Evolutionary conservation across 2,329 filamentous ascomycete genomes (phyloP), one percentile per base, ranked within the genome.

Genomic region (Fusarium coffeatum): DNA sequence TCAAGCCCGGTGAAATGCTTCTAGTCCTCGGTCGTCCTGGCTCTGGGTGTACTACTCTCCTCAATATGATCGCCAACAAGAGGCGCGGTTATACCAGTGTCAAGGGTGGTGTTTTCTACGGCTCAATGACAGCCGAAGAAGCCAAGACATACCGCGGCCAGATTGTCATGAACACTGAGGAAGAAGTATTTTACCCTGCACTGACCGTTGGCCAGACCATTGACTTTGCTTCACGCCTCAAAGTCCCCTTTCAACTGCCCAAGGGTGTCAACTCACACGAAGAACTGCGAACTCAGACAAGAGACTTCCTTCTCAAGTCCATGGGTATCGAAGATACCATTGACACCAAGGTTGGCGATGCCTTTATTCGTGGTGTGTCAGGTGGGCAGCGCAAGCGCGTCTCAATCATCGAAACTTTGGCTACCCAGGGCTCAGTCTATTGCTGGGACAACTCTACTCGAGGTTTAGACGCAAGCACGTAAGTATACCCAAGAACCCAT

Each of bases 1-100:
- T 93, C 53, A 89, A 90, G 76, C 90, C 90, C 1, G 91, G 90
- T 22, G 90, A 92, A 78, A 92, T 92, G 90, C 79, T 92, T 2
- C 80, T 92, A 1, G 90, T 93, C 0, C 82, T 93, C 0, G 91
- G 91, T 5, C 84, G 90, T 2, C 90, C 91, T 0, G 91, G 90
- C 0, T 84, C 89, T 5, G 90, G 90, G 34, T 93, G 91, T 76
- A 92, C 90, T 0, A 91, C 90, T 0, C 83, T 93, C 18, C 82
- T 94, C 47, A 93, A 91, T 72, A 83, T 91, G 72, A 82, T 93
- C 8, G 84, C 89, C 53, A 93, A 93, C 72, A 85, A 87, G 58
- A 81, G 90, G 40, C 79, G 78, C 8, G 90, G 90, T 5, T 92
- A 86, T 69, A 82, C 84, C 42, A 82, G 81, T 4, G 84, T 92